A percentile compares a stretch with the other conserved stretches of the same genome.
Evolutionary conservation across 352 stramenopile genomes (phyloP).

Genomic region (Pythium biforme): DNA sequence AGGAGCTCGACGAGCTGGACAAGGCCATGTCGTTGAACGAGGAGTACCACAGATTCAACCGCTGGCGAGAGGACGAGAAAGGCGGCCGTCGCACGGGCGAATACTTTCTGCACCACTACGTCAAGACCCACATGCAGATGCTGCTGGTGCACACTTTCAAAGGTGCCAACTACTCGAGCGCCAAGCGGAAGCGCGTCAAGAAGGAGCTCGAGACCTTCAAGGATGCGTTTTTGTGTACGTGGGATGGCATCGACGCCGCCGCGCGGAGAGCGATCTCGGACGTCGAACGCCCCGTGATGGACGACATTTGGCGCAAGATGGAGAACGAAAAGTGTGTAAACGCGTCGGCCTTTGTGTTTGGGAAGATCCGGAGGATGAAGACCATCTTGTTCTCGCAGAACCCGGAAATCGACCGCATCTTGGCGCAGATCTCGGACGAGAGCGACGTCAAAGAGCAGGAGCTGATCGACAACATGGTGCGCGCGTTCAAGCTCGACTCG

Average conservation of each 20-base stretch:
- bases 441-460: slow-evolving; percentile 47
- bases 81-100: slow-evolving; percentile 63
- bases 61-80: slow-evolving; percentile 72
- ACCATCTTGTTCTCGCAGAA: slow-evolving; percentile 36
- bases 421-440: slow-evolving; percentile 60
- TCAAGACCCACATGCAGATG: slow-evolving; percentile 75
- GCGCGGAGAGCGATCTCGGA: slow-evolving; percentile 69
- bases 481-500: slow-evolving; percentile 77
- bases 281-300: slow-evolving; percentile 66
- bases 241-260: slow-evolving; percentile 66
- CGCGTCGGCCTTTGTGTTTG: slow-evolving; percentile 37
- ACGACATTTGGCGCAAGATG: slow-evolving; percentile 72
- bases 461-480: slow-evolving; percentile 62
- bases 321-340: slow-evolving; percentile 40
- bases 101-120: slow-evolving; percentile 83
- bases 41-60: slow-evolving; percentile 76
- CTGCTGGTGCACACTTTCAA: slow-evolving; percentile 63
- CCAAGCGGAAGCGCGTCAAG: slow-evolving; percentile 60
- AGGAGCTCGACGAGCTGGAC: slow-evolving; percentile 75
- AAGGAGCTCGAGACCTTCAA: slow-evolving; percentile 60
- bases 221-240: slow-evolving; percentile 82
- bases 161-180: slow-evolving; percentile 21
- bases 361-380: slow-evolving; percentile 38
- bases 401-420: slow-evolving; percentile 38
- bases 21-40: slow-evolving; percentile 66